A percentile compares a stretch with the other conserved stretches of the same genome.
These are phyloP conservation scores for Trichosporon ovoides DNA, from an alignment of 1,284 basidiomycete genomes.

Conservation along the genomic window DNA sequence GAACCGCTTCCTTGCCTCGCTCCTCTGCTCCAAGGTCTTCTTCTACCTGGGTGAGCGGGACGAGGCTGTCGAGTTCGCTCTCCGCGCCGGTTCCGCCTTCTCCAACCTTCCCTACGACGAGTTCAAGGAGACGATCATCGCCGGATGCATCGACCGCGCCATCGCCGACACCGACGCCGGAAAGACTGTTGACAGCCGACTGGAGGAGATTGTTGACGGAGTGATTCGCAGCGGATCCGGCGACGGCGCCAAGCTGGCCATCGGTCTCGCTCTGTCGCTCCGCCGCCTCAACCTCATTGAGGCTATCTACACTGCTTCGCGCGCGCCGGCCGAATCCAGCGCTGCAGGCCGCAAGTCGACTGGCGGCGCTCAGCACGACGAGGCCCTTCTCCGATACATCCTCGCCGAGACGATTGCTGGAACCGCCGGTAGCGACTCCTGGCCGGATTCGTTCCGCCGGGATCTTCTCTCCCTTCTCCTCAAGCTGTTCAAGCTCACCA, in stretches of 20 bases:
- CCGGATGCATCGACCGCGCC: slow-evolving; percentile 90
- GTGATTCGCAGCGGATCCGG: slow-evolving; percentile 78
- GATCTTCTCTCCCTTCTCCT: slow-evolving; percentile 60
- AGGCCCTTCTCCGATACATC: slow-evolving; percentile 74
- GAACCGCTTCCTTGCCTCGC: slow-evolving; percentile 71
- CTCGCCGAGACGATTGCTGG: slow-evolving; percentile 78
- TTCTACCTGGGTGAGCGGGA: slow-evolving; percentile 91
- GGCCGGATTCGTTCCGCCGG: slow-evolving; percentile 48
- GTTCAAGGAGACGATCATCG: slow-evolving; percentile 88
- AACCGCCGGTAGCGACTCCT: slow-evolving; percentile 43
- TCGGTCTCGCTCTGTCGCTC: slow-evolving; percentile 88
- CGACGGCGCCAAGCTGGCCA: slow-evolving; percentile 81
- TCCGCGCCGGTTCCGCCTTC: slow-evolving; percentile 81
- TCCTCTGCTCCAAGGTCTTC: slow-evolving; percentile 91
- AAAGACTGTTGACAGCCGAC: slow-evolving; percentile 61
- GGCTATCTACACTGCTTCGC: slow-evolving; percentile 57
- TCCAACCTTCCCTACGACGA: slow-evolving; percentile 69
- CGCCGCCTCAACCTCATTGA: slow-evolving; percentile 77
- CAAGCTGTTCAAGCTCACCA: slow-evolving; percentile 65
- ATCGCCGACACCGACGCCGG: slow-evolving; percentile 56
- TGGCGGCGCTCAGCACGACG: slow-evolving; percentile 55
- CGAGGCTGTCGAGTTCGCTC: slow-evolving; percentile 85
- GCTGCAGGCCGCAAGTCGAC: slow-evolving; percentile 23
- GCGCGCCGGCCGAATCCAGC: slow-evolving; percentile 24
- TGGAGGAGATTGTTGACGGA: slow-evolving; percentile 76